A percentile compares a stretch with the other conserved stretches of the same genome.
These are phyloP conservation scores for Nitzschia palea DNA, from an alignment of 108 stramenopile genomes.

Conservation along the genomic window DNA sequence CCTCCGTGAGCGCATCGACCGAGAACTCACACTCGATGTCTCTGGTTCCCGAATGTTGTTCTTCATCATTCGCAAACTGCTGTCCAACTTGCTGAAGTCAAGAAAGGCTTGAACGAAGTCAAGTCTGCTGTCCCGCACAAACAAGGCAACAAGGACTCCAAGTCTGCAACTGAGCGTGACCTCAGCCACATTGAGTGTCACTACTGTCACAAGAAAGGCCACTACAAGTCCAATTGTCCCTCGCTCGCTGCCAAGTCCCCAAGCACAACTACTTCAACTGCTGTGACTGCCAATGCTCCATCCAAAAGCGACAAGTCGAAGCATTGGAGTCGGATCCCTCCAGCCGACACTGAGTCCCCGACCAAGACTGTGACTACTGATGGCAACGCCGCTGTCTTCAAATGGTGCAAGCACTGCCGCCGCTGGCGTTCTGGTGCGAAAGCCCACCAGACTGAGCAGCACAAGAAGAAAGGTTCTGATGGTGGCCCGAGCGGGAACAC, in stretches of 20 bases:
- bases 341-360: background rate
- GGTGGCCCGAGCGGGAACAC: background rate
- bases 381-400: background rate
- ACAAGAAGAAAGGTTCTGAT: background rate
- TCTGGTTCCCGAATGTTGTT: background rate
- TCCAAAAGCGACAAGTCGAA: background rate
- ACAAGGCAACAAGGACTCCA: too few relatives aligned
- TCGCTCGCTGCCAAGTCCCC: background rate
- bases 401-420: background rate
- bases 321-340: background rate
- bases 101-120: background rate
- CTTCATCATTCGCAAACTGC: too few relatives aligned
- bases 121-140: background rate
- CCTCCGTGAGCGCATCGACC: background rate
- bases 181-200: background rate
- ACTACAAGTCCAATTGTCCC: background rate
- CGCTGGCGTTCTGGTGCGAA: background rate
- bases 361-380: background rate
- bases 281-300: background rate
- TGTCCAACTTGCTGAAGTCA: background rate
- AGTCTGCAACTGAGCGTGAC: background rate
- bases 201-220: background rate
- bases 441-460: background rate
- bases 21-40: background rate
- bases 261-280: background rate